Evolutionary conservation across 192 early-diverging fungal genomes (phyloP).

Genomic region (Physocladia obscura): DNA sequence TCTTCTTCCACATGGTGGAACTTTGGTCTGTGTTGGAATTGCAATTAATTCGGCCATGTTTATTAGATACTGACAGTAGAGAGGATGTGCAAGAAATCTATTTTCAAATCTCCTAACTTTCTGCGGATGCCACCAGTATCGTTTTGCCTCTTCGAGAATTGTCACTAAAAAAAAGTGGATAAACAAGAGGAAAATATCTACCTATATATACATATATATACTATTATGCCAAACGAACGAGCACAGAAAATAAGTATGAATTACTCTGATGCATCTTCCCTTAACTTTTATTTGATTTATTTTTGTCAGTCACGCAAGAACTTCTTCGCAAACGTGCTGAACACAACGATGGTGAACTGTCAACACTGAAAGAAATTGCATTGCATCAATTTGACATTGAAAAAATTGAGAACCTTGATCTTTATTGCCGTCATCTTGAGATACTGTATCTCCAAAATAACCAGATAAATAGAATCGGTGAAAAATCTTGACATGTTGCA

Average conservation of each 20-base stretch:
- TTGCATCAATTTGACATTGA: conserved; percentile 66
- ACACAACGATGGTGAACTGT: conserved; percentile 64
- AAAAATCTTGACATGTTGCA: not conserved
- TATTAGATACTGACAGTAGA: too few relatives aligned
- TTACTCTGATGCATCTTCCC: not conserved
- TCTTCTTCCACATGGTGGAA: too few relatives aligned
- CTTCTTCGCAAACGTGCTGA: conserved; percentile 53
- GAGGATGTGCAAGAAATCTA: too few relatives aligned
- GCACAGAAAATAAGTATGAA: conserved; percentile 20
- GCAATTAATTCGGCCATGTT: too few relatives aligned
- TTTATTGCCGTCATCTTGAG: conserved; percentile 58
- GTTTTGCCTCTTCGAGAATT: too few relatives aligned
- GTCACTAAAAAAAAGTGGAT: too few relatives aligned
- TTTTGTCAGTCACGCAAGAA: conserved; percentile 32
- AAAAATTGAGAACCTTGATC: conserved; percentile 63
- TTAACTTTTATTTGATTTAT: not conserved
- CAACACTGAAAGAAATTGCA: conserved; percentile 54
- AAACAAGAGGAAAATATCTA: too few relatives aligned
- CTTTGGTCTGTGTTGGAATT: too few relatives aligned
- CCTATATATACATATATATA: not conserved
- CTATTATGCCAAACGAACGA: conserved; percentile 3
- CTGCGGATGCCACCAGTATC: too few relatives aligned
- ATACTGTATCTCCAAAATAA: conserved; percentile 62
- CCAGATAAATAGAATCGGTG: conserved; percentile 56
- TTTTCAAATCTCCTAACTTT: too few relatives aligned